Percentiles rank a stretch among this genome's conserved stretches.
These are phyloP conservation scores for Potentilla sterilis DNA, from an alignment of 306 rosid genomes.

Conservation along the genomic window DNA sequence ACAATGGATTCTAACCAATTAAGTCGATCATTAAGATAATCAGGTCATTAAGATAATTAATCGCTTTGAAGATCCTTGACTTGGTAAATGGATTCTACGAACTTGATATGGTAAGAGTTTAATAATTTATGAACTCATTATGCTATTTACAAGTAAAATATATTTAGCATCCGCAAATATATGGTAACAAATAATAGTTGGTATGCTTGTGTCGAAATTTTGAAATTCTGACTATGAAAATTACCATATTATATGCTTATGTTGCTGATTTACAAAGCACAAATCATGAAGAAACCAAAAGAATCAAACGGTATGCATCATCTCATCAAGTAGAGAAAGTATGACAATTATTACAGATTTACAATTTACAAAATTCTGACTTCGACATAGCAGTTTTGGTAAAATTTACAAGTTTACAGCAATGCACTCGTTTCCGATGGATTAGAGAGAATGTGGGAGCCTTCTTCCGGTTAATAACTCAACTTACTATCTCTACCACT, in stretches of 20 bases:
- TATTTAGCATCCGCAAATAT: too few relatives aligned
- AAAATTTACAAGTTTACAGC: slow-evolving; percentile 2
- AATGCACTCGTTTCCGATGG: background rate
- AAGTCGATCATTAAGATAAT: background rate
- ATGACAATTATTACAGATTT: slow-evolving; percentile 6
- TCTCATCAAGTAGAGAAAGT: background rate
- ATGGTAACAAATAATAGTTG: too few relatives aligned
- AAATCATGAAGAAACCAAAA: slow-evolving; percentile 1
- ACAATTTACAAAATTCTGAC: background rate
- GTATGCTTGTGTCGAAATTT: too few relatives aligned
- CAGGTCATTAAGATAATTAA: background rate
- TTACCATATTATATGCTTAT: too few relatives aligned
- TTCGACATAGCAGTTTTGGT: background rate
- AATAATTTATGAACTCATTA: background rate
- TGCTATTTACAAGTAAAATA: too few relatives aligned
- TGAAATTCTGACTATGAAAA: too few relatives aligned
- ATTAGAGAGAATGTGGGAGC: background rate
- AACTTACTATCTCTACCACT: slow-evolving; percentile 62
- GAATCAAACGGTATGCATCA: background rate
- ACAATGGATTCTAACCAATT: background rate
- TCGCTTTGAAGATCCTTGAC: background rate
- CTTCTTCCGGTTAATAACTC: slow-evolving; percentile 12
- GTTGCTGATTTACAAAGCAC: slow-evolving; percentile 8
- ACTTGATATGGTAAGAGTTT: background rate
- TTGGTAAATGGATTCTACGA: background rate